Conservation (phyloP, 306 rosid genomes). For the Prunus campanulata region DNA sequence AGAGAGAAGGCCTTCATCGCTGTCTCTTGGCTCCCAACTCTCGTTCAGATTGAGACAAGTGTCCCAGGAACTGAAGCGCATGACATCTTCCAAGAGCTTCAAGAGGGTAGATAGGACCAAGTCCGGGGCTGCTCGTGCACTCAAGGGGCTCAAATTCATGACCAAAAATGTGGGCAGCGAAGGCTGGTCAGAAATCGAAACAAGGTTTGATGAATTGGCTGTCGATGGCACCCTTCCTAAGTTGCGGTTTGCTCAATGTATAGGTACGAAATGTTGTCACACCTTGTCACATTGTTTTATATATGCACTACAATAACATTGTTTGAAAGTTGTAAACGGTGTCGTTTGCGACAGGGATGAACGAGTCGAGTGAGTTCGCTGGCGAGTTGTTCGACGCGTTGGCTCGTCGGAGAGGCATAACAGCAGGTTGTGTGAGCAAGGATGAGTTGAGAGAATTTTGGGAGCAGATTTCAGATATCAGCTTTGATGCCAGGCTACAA, state of each 20-base stretch:
- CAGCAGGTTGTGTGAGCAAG: slow-evolving; percentile 53
- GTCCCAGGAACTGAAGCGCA: slow-evolving; percentile 73
- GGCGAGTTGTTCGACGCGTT: slow-evolving; percentile 75
- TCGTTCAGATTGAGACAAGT: slow-evolving; percentile 56
- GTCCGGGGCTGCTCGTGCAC: slow-evolving; percentile 79
- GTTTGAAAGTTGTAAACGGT: background rate
- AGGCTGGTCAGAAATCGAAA: slow-evolving; percentile 67
- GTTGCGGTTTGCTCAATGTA: slow-evolving; percentile 66
- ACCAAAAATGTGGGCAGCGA: slow-evolving; percentile 58
- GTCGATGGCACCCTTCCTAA: slow-evolving; percentile 59
- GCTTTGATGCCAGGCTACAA: slow-evolving; percentile 86
- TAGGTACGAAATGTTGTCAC: slow-evolving; percentile 43
- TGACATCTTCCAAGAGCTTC: slow-evolving; percentile 63
- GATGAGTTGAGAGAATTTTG: slow-evolving; percentile 66
- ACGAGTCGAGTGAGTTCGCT: slow-evolving; percentile 71
- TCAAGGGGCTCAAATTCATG: slow-evolving; percentile 76
- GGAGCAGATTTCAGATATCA: slow-evolving; percentile 81
- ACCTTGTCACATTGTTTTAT: no score
- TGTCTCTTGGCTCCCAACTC: slow-evolving; percentile 41
- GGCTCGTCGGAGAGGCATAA: slow-evolving; percentile 72
- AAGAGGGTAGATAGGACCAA: slow-evolving; percentile 55
- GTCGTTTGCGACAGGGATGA: slow-evolving; percentile 45
- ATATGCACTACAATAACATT: background rate
- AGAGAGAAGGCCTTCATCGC: slow-evolving; percentile 39
- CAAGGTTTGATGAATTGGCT: slow-evolving; percentile 53